Evolutionary conservation across 768 basidiomycete species (phyloP).

Genomic region (Paxillus rubicundulus): DNA sequence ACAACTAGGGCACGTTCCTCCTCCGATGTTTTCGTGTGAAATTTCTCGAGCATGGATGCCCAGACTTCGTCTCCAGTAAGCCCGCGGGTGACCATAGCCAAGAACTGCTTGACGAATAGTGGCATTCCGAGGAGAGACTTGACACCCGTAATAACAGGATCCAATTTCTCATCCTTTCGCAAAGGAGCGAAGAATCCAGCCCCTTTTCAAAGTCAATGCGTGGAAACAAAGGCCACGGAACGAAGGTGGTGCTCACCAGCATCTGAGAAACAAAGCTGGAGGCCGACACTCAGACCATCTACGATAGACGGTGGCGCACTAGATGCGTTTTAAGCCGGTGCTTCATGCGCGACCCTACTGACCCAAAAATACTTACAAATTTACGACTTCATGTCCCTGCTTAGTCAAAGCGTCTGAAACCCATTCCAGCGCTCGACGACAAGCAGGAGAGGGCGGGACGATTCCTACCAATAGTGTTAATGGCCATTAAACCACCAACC

Average conservation of each 20-base stretch:
- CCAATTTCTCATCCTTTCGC: constrained; percentile 35
- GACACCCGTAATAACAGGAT: constrained; percentile 26
- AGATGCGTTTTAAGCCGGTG: neutral
- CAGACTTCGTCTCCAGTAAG: constrained; percentile 24
- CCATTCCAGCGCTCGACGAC: constrained; percentile 35
- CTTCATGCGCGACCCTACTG: neutral
- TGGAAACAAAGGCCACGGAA: neutral
- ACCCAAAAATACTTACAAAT: constrained; percentile 31
- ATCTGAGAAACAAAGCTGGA: constrained; percentile 56
- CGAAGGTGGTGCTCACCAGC: constrained; percentile 38
- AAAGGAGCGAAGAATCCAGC: constrained; percentile 39
- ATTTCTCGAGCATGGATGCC: constrained; percentile 34
- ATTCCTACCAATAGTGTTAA: constrained; percentile 26
- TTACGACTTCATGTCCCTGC: constrained; percentile 40
- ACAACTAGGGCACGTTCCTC: constrained; percentile 30
- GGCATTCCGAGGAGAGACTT: constrained; percentile 27
- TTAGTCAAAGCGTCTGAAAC: constrained; percentile 33
- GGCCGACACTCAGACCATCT: constrained; percentile 50
- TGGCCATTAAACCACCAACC: neutral
- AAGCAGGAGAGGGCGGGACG: constrained; percentile 40
- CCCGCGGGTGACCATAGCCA: constrained; percentile 39
- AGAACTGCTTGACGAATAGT: constrained; percentile 39
- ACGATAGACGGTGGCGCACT: constrained; percentile 47
- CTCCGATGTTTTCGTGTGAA: constrained; percentile 29
- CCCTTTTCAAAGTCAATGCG: constrained; percentile 31